phyloP scores from a whole-genome alignment of 495 filamentous ascomycete species.

The Daldinia childiae region DNA sequence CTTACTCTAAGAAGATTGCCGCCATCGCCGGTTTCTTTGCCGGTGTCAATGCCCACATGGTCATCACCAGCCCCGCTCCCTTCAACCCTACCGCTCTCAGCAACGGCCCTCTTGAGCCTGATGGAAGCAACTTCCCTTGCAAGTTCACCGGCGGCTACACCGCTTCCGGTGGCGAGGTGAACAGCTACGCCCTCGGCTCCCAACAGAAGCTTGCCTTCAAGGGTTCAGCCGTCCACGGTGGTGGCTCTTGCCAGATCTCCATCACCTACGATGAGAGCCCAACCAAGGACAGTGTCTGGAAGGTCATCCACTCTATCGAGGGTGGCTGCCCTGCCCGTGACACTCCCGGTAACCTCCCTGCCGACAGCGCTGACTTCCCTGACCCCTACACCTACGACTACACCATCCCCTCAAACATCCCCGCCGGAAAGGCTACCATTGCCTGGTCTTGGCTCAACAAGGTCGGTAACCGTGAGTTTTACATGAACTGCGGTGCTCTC shows the following conservation, averaged over 20 bases:
- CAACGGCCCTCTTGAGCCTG: slow-evolving; percentile 64
- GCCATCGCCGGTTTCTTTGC: slow-evolving; percentile 58
- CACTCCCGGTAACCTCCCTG: slow-evolving; percentile 52
- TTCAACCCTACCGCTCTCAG: slow-evolving; percentile 61
- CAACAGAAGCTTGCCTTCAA: slow-evolving; percentile 64
- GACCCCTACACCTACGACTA: slow-evolving; percentile 61
- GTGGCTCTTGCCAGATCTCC: slow-evolving; percentile 88
- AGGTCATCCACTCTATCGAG: slow-evolving; percentile 85
- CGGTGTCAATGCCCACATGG: slow-evolving; percentile 73
- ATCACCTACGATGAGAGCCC: slow-evolving; percentile 79
- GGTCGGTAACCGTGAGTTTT: slow-evolving; percentile 89
- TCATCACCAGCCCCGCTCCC: slow-evolving; percentile 74
- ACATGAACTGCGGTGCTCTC: slow-evolving; percentile 91
- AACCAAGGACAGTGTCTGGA: slow-evolving; percentile 68
- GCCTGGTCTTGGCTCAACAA: slow-evolving; percentile 95
- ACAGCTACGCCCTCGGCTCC: slow-evolving; percentile 65
- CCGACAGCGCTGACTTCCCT: slow-evolving; percentile 34
- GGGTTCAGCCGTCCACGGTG: slow-evolving; percentile 78
- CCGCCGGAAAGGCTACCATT: slow-evolving; percentile 71
- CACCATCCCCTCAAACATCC: slow-evolving; percentile 67
- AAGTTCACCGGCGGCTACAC: slow-evolving; percentile 61
- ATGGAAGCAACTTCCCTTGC: slow-evolving; percentile 84
- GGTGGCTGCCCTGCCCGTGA: slow-evolving; percentile 76
- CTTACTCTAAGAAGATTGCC: slow-evolving; percentile 47
- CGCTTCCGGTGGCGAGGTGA: slow-evolving; percentile 51